These are phyloP conservation scores for Moringa oleifera DNA, from an alignment of 345 rosid genomes.

Conservation along the genomic window DNA sequence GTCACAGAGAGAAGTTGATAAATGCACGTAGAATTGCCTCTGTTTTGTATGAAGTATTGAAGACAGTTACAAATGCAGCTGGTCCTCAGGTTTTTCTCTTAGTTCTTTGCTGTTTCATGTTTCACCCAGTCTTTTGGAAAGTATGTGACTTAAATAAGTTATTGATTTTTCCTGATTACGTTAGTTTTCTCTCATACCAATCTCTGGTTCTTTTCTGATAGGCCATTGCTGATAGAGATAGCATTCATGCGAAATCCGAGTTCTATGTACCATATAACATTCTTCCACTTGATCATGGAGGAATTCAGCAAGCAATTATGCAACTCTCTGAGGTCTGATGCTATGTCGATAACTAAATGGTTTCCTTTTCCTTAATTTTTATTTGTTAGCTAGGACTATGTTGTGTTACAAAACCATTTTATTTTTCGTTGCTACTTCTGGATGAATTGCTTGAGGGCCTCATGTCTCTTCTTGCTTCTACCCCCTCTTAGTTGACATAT, in stretches of 20 bases:
- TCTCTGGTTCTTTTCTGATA: slow-evolving; percentile 22
- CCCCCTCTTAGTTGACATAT: neutral
- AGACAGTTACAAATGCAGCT: slow-evolving; percentile 49
- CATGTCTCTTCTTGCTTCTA: neutral
- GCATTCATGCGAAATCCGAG: slow-evolving; percentile 44
- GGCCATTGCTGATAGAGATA: slow-evolving; percentile 65
- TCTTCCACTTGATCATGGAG: slow-evolving; percentile 86
- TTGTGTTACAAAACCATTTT: too few species aligned
- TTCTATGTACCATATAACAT: slow-evolving; percentile 80
- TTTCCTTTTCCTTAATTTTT: slow-evolving; percentile 10
- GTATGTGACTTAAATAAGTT: slow-evolving; percentile 8
- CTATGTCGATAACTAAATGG: slow-evolving; percentile 12
- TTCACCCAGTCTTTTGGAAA: slow-evolving; percentile 4
- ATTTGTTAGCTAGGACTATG: neutral
- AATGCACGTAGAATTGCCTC: slow-evolving; percentile 62
- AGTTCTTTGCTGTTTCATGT: slow-evolving; percentile 4
- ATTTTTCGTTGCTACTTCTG: neutral
- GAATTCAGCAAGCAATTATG: slow-evolving; percentile 79
- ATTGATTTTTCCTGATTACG: neutral
- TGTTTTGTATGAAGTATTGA: slow-evolving; percentile 65
- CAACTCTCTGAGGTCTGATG: slow-evolving; percentile 70
- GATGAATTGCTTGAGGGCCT: neutral
- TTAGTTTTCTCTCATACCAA: slow-evolving; percentile 7
- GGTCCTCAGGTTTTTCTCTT: slow-evolving; percentile 51
- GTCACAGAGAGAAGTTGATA: slow-evolving; percentile 53